A percentile compares a stretch with the other conserved stretches of the same genome.
These are phyloP conservation scores for Pseudonectria foliicola DNA, from an alignment of 2,329 filamentous ascomycete genomes.

Conservation along the genomic window DNA sequence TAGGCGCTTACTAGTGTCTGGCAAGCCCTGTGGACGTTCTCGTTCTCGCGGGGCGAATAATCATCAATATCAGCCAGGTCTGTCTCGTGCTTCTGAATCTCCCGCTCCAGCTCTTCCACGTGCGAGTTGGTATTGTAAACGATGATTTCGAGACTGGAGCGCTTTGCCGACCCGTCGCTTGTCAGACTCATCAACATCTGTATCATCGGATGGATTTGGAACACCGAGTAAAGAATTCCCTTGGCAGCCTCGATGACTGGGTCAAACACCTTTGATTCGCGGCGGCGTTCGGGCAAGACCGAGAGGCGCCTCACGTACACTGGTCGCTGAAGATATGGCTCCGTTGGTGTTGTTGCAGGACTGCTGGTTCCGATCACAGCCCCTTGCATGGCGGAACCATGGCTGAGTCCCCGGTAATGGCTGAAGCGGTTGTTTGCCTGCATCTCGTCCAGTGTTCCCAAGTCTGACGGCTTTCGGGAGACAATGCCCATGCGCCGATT, in stretches of 20 bases:
- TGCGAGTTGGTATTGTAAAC: constrained; percentile 63
- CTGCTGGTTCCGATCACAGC: constrained; percentile 39
- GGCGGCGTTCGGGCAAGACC: constrained; percentile 54
- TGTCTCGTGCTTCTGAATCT: constrained; percentile 55
- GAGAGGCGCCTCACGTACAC: constrained; percentile 58
- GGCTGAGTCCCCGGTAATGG: constrained; percentile 59
- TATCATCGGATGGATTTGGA: constrained; percentile 61
- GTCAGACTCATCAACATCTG: constrained; percentile 57
- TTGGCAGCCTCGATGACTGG: constrained; percentile 59
- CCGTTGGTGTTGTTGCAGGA: constrained; percentile 54
- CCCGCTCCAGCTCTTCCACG: constrained; percentile 57
- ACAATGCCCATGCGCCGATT: constrained; percentile 59
- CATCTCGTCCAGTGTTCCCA: constrained; percentile 56
- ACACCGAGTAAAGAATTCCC: constrained; percentile 59
- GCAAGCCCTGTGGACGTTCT: constrained; percentile 57
- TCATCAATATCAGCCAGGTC: constrained; percentile 41
- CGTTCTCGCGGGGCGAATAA: constrained; percentile 47
- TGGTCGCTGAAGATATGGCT: constrained; percentile 49
- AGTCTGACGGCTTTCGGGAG: constrained; percentile 51
- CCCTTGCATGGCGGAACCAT: constrained; percentile 61
- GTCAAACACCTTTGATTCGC: constrained; percentile 54
- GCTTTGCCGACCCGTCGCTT: constrained; percentile 52
- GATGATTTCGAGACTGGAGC: constrained; percentile 58
- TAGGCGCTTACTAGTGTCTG: constrained; percentile 58
- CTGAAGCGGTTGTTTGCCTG: constrained; percentile 59